phyloP scores from a whole-genome alignment of 2,329 filamentous ascomycete species.

The Venturia oleaginea region DNA sequence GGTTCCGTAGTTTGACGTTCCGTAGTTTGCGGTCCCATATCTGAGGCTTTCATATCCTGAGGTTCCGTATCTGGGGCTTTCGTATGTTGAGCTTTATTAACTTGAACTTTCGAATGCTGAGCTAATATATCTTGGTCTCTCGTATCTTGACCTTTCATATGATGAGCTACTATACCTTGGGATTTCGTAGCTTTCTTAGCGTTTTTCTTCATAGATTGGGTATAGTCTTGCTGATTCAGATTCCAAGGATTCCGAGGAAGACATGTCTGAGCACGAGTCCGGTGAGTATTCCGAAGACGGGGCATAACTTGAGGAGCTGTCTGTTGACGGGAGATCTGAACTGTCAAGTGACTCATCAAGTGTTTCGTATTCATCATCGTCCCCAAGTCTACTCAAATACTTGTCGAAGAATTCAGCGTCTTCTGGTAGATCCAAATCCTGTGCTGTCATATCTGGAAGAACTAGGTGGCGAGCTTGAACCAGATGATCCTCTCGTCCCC shows the following conservation, averaged over 20 bases:
- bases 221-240: background rate
- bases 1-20: background rate
- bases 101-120: background rate
- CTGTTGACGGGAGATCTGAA: background rate
- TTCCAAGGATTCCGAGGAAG: background rate
- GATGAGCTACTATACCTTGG: background rate
- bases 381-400: background rate
- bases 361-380: background rate
- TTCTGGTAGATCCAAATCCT: conserved; percentile 60
- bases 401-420: conserved; percentile 20
- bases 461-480: conserved; percentile 24
- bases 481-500: background rate
- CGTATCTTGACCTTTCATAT: background rate
- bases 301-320: background rate
- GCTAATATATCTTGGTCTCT: background rate
- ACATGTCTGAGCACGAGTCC: background rate
- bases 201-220: background rate
- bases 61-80: too few relatives aligned
- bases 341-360: background rate
- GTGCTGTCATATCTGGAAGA: conserved; percentile 56
- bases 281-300: background rate
- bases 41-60: too few relatives aligned
- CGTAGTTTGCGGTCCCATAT: background rate
- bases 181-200: background rate
- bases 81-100: background rate